Evolutionary conservation across 495 filamentous ascomycete genomes (phyloP).

Genomic region (Tuber calosporum): DNA sequence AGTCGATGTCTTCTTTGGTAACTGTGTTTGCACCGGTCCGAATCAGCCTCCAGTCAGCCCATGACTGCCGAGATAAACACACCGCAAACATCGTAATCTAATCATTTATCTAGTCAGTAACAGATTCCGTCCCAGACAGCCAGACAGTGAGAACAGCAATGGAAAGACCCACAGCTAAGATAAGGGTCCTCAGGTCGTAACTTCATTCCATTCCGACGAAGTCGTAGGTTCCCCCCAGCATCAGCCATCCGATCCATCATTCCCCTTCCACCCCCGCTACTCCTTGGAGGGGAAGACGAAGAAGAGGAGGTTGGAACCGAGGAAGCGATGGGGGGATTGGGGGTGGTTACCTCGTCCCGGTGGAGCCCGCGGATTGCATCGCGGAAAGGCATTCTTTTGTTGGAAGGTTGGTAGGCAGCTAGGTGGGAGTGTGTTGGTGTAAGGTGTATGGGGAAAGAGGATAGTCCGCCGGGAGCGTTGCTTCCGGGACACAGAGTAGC

Average conservation of each 20-base stretch:
- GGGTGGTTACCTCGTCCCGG: slow-evolving; percentile 29
- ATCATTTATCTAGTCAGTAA: slow-evolving; percentile 14
- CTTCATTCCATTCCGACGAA: slow-evolving; percentile 42
- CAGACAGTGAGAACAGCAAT: neutral
- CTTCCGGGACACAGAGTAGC: neutral
- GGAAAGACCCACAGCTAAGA: slow-evolving; percentile 56
- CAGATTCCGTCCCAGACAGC: neutral
- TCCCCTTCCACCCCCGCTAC: neutral
- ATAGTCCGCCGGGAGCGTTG: neutral
- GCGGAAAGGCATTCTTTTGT: slow-evolving; percentile 32
- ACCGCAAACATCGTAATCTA: slow-evolving; percentile 67
- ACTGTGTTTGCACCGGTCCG: slow-evolving; percentile 50
- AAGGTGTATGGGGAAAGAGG: neutral
- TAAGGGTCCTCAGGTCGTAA: slow-evolving; percentile 64
- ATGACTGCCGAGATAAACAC: slow-evolving; percentile 43
- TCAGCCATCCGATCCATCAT: slow-evolving; percentile 20
- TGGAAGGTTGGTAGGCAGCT: neutral
- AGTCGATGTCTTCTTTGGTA: slow-evolving; percentile 76
- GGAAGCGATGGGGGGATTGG: neutral
- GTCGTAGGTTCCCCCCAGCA: slow-evolving; percentile 20
- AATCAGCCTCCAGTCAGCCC: slow-evolving; percentile 24
- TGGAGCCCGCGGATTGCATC: slow-evolving; percentile 36
- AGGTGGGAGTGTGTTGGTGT: neutral
- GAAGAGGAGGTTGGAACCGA: neutral
- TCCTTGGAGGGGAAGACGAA: neutral